phyloP scores from a whole-genome alignment of 2,329 filamentous ascomycete species.

The Trichoderma oligosporum region DNA sequence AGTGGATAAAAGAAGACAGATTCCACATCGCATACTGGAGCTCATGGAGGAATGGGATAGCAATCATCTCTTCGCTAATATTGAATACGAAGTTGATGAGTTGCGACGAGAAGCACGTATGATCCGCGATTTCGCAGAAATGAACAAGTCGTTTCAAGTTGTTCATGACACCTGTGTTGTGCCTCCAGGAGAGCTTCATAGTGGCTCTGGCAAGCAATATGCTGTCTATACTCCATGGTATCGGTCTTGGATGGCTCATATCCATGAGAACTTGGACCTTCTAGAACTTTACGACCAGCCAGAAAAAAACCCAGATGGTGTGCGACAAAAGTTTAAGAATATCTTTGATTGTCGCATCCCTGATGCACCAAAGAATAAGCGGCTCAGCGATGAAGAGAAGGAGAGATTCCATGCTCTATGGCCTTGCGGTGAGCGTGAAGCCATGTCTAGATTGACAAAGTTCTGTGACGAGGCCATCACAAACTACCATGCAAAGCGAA shows the following conservation, averaged over 20 bases:
- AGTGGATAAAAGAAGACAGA: conserved; percentile 59
- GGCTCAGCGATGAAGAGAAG: conserved; percentile 55
- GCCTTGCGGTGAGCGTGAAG: conserved; percentile 74
- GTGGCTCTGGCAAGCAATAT: conserved; percentile 71
- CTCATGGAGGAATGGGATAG: conserved; percentile 69
- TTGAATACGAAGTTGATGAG: conserved; percentile 92
- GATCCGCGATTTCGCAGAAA: conserved; percentile 56
- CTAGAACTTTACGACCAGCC: conserved; percentile 57
- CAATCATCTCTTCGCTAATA: conserved; percentile 73
- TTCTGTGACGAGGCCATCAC: conserved; percentile 64
- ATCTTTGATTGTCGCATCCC: conserved; percentile 63
- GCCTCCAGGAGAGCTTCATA: conserved; percentile 63
- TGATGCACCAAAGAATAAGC: conserved; percentile 59
- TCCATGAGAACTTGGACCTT: conserved; percentile 66
- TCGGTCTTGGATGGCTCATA: conserved; percentile 66
- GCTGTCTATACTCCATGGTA: conserved; percentile 84
- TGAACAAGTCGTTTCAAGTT: conserved; percentile 65
- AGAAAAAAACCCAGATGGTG: conserved; percentile 31
- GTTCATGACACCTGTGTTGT: conserved; percentile 82
- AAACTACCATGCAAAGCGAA: conserved; percentile 61
- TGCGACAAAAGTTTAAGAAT: conserved; percentile 44
- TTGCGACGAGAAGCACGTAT: conserved; percentile 70
- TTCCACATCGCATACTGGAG: conserved; percentile 59
- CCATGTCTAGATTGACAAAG: conserved; percentile 56
- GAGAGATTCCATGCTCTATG: conserved; percentile 57